phyloP scores from a whole-genome alignment of 1,139 yeast species.

The Lodderomyces beijingensis region DNA sequence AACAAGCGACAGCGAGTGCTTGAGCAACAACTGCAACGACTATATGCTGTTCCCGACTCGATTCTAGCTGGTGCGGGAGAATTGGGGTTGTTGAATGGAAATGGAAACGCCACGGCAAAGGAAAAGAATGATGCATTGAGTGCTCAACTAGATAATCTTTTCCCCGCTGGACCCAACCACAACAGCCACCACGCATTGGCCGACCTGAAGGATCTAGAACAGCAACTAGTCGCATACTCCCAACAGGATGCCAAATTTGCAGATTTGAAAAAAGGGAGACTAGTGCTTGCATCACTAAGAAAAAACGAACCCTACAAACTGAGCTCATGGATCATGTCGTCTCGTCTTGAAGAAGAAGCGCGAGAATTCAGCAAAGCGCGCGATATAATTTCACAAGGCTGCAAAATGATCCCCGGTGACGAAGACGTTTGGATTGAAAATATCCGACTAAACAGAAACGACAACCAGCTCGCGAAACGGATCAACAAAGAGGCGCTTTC shows the following conservation, averaged over 20 bases:
- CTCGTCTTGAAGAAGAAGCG: slow-evolving; percentile 70
- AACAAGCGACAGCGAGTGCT: slow-evolving; percentile 70
- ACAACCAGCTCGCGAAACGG: slow-evolving; percentile 39
- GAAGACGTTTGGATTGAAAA: slow-evolving; percentile 84
- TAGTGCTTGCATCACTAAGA: slow-evolving; percentile 63
- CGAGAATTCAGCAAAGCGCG: slow-evolving; percentile 56
- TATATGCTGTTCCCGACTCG: slow-evolving; percentile 81
- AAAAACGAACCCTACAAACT: slow-evolving; percentile 71
- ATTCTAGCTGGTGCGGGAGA: slow-evolving; percentile 29
- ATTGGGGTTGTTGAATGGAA: slow-evolving; percentile 4
- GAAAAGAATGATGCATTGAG: slow-evolving; percentile 53
- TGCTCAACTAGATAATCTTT: slow-evolving; percentile 37
- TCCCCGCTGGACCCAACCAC: slow-evolving; percentile 7
- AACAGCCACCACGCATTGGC: not conserved
- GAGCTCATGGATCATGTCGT: slow-evolving; percentile 85
- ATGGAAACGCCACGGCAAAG: not conserved
- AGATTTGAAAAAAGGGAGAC: slow-evolving; percentile 44
- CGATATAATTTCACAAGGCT: slow-evolving; percentile 64
- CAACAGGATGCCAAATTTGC: slow-evolving; percentile 13
- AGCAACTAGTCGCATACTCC: slow-evolving; percentile 8
- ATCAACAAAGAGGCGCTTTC: slow-evolving; percentile 66
- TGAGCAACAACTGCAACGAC: slow-evolving; percentile 61
- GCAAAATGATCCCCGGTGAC: slow-evolving; percentile 58
- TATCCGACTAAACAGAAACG: slow-evolving; percentile 59
- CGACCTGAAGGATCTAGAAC: not conserved